phyloP scores from a whole-genome alignment of 2,329 filamentous ascomycete species.

The Saccharata proteae region DNA sequence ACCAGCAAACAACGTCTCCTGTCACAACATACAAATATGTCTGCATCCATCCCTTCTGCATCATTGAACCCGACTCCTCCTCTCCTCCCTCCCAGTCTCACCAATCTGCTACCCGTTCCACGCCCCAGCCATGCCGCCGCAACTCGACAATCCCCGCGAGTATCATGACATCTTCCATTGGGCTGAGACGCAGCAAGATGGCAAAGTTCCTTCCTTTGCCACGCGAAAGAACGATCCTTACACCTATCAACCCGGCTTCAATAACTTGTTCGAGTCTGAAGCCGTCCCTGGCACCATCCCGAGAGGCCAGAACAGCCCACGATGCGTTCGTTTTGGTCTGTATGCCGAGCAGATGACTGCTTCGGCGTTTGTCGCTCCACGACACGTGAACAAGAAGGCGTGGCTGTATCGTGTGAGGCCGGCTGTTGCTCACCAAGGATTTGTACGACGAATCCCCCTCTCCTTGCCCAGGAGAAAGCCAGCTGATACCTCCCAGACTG shows the following conservation, averaged over 20 bases:
- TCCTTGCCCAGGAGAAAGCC: background rate
- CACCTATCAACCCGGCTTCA: conserved; percentile 45
- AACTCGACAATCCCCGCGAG: conserved; percentile 22
- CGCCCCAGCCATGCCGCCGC: conserved; percentile 3
- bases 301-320: conserved; percentile 32
- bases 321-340: conserved; percentile 22
- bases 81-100: background rate
- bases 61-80: background rate
- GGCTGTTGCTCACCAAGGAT: conserved; percentile 26
- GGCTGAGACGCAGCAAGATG: conserved; percentile 50
- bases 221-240: conserved; percentile 44
- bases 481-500: conserved; percentile 14
- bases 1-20: too few relatives aligned
- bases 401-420: conserved; percentile 25
- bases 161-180: conserved; percentile 33
- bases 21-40: too few relatives aligned
- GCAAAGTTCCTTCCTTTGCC: conserved; percentile 41
- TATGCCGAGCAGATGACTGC: conserved; percentile 27
- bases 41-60: background rate
- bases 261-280: conserved; percentile 38
- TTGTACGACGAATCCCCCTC: conserved; percentile 17
- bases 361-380: conserved; percentile 22
- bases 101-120: background rate
- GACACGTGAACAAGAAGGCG: conserved; percentile 23
- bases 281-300: conserved; percentile 35